Evolutionary conservation across 2,329 filamentous ascomycete species (phyloP).

Genomic region (Penicillium sp.): DNA sequence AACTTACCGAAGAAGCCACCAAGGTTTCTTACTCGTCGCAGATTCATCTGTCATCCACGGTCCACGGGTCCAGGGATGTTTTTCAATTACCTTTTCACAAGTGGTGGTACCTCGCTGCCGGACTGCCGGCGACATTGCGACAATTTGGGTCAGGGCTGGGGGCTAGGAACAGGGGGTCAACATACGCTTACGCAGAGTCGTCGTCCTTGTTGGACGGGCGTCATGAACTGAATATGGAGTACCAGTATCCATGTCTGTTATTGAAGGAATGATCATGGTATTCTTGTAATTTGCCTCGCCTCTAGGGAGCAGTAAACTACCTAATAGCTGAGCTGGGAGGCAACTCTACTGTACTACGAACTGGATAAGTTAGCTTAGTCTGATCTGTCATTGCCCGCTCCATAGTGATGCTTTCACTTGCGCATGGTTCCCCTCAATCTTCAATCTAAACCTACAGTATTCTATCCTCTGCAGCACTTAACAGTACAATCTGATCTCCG

Average conservation of each 20-base stretch:
- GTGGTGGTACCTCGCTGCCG: not conserved
- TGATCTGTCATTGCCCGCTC: slow-evolving; percentile 8
- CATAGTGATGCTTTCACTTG: not conserved
- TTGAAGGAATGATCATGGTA: not conserved
- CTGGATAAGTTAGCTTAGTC: slow-evolving; percentile 10
- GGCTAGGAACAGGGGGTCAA: not conserved
- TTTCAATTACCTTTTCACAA: no score
- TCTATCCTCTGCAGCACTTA: no score
- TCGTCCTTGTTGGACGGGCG: not conserved
- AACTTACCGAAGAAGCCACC: slow-evolving; percentile 9
- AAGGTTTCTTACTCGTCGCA: not conserved
- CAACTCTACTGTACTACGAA: not conserved
- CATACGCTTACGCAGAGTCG: no score
- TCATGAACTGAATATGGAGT: not conserved
- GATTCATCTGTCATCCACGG: no score
- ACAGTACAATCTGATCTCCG: not conserved
- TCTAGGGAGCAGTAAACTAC: not conserved
- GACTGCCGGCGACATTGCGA: not conserved
- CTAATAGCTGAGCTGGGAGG: not conserved
- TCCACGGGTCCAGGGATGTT: no score
- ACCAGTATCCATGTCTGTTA: not conserved
- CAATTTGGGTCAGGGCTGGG: not conserved
- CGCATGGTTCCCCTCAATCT: not conserved
- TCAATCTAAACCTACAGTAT: no score
- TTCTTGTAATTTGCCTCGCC: not conserved